These are phyloP conservation scores for Primulina huaijiensis DNA, from an alignment of 257 asterid species.

Conservation along the genomic window DNA sequence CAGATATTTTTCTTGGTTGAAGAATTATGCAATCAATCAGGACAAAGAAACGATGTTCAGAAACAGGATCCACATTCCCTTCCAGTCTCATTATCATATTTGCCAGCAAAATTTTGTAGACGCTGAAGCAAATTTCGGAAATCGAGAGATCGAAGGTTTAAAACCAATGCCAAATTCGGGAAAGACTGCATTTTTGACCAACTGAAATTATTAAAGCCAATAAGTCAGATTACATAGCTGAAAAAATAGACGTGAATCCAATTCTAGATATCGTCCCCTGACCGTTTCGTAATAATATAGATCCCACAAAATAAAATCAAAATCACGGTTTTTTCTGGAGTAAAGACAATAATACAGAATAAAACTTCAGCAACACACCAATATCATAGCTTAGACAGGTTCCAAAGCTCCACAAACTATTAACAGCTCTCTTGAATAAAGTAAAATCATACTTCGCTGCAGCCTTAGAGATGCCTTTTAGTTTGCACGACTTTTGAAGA, in stretches of 20 bases:
- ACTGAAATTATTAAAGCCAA: conserved; percentile 2
- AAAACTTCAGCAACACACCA: conserved; percentile 13
- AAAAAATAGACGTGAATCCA: conserved; percentile 19
- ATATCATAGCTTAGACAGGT: conserved; percentile 22
- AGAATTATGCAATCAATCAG: neutral
- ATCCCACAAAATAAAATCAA: conserved; percentile 24
- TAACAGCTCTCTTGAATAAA: conserved; percentile 27
- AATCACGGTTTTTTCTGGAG: conserved; percentile 20
- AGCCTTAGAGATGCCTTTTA: neutral
- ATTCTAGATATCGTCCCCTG: conserved; percentile 21
- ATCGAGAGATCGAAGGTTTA: neutral
- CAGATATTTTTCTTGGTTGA: neutral
- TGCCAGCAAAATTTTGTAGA: neutral
- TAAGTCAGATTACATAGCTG: conserved; percentile 22
- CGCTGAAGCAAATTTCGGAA: neutral
- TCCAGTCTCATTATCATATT: neutral
- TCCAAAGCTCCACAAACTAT: conserved; percentile 35
- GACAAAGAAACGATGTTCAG: neutral
- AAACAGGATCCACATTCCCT: neutral
- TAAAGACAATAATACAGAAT: conserved; percentile 3
- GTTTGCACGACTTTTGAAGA: conserved; percentile 15
- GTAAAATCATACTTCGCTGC: neutral
- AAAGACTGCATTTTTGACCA: neutral
- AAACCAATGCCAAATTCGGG: neutral
- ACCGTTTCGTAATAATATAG: conserved; percentile 14